These are phyloP conservation scores for Penicillium sp. DNA, from an alignment of 2,329 filamentous ascomycete genomes.

Conservation along the genomic window DNA sequence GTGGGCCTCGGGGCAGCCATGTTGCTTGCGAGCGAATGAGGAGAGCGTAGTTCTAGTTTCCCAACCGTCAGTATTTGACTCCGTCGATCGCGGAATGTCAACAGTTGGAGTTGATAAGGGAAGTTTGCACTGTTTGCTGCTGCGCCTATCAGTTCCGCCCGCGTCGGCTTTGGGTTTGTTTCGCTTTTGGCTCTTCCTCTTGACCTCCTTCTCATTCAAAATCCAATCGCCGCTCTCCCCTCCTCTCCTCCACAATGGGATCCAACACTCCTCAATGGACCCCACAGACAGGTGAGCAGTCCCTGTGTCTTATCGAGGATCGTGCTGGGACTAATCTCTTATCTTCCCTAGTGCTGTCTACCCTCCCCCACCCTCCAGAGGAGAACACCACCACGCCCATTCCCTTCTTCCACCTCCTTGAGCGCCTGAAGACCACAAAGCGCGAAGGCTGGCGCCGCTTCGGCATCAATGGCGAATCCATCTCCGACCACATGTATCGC, in stretches of 20 bases:
- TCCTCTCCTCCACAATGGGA: slow-evolving; percentile 27
- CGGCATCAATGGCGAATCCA: slow-evolving; percentile 81
- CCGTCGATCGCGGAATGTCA: slow-evolving; percentile 17
- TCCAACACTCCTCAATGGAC: slow-evolving; percentile 38
- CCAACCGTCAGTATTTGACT: too few species aligned
- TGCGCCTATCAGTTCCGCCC: slow-evolving; percentile 10
- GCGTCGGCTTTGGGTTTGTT: slow-evolving; percentile 3
- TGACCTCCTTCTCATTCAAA: slow-evolving; percentile 1
- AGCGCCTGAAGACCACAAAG: slow-evolving; percentile 93
- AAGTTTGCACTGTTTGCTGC: slow-evolving; percentile 31
- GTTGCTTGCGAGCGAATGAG: slow-evolving; percentile 10
- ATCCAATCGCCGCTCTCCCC: not conserved
- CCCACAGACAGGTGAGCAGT: slow-evolving; percentile 37
- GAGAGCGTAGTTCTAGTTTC: slow-evolving; percentile 5
- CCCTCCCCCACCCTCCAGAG: slow-evolving; percentile 62
- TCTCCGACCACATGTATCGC: slow-evolving; percentile 98
- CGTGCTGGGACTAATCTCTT: slow-evolving; percentile 5
- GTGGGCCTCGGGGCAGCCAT: slow-evolving; percentile 39
- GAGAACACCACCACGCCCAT: slow-evolving; percentile 72
- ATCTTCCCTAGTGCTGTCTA: slow-evolving; percentile 59
- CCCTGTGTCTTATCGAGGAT: not conserved
- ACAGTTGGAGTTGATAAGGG: slow-evolving; percentile 31
- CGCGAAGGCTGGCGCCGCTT: slow-evolving; percentile 95
- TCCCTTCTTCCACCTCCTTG: slow-evolving; percentile 91
- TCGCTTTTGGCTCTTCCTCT: slow-evolving; percentile 7